Percentiles rank a stretch among this genome's conserved stretches.
These are phyloP conservation scores for Lotmaria passim DNA, from an alignment of 208 protist species.

Conservation along the genomic window DNA sequence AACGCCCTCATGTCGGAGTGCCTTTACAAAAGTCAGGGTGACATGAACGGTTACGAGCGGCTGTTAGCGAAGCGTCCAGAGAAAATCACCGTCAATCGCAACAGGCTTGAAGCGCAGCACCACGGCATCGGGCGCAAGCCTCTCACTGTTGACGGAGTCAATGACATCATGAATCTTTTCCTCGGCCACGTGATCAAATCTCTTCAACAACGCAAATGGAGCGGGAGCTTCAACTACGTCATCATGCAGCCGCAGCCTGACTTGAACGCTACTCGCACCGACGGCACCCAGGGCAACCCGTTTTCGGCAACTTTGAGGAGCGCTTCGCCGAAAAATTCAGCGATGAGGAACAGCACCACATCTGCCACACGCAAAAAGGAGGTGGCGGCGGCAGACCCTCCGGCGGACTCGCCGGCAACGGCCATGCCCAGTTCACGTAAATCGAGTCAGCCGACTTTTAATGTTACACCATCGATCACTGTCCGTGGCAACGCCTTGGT, in stretches of 20 bases:
- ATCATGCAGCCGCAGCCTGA: background rate
- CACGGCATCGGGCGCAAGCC: constrained; percentile 27
- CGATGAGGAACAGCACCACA: background rate
- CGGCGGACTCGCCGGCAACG: background rate
- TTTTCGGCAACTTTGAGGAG: background rate
- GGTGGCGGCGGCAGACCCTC: background rate
- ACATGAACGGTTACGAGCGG: constrained; percentile 26
- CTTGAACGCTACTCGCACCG: background rate
- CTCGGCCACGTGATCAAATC: constrained; percentile 27
- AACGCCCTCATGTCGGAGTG: constrained; percentile 26
- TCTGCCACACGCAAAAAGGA: background rate
- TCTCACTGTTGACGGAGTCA: constrained; percentile 23
- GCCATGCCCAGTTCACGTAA: background rate
- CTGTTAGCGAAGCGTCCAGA: constrained; percentile 23
- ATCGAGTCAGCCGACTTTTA: background rate
- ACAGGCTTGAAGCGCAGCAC: constrained; percentile 12
- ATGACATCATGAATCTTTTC: constrained; percentile 31
- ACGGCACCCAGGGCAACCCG: background rate
- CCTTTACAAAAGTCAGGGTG: constrained; percentile 32
- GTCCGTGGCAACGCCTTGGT: background rate
- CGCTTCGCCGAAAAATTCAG: background rate
- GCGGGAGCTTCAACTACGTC: constrained; percentile 24
- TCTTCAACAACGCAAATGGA: constrained; percentile 32
- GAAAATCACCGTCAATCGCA: constrained; percentile 21
- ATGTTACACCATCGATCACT: background rate